These are phyloP conservation scores for Linderniella brevidens DNA, from an alignment of 257 asterid species.

Conservation along the genomic window DNA sequence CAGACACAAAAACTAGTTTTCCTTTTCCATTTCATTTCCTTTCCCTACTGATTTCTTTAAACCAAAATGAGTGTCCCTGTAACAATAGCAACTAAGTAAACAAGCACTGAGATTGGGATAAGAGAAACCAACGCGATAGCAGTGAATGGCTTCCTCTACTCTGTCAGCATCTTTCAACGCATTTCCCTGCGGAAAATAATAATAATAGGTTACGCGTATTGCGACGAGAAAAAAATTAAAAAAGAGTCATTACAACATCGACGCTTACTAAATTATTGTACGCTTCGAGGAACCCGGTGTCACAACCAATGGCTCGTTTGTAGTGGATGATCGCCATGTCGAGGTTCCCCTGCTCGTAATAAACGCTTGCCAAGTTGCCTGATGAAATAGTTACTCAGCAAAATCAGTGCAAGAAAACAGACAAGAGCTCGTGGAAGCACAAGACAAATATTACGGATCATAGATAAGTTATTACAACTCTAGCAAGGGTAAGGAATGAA, in stretches of 20 bases:
- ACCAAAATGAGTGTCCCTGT: not conserved
- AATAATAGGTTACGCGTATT: conserved; percentile 4
- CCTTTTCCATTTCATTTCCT: no score
- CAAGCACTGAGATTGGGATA: not conserved
- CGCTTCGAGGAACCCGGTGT: conserved; percentile 86
- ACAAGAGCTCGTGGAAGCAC: not conserved
- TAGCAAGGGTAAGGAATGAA: conserved; percentile 18
- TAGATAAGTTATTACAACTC: conserved; percentile 4
- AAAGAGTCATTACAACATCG: conserved; percentile 2
- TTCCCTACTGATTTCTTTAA: not conserved
- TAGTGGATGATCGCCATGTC: conserved; percentile 88
- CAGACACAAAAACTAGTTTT: no score
- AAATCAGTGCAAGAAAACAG: no score
- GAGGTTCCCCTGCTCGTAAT: conserved; percentile 89
- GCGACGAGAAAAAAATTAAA: conserved; percentile 2
- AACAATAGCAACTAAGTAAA: not conserved
- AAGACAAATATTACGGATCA: no score
- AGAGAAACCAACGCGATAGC: conserved; percentile 59
- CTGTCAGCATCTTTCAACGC: conserved; percentile 94
- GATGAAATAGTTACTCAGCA: conserved; percentile 8
- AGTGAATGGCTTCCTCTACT: conserved; percentile 88
- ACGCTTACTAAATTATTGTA: conserved; percentile 73
- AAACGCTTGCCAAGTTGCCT: conserved; percentile 90
- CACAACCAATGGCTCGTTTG: conserved; percentile 89
- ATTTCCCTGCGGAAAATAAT: conserved; percentile 72